A percentile compares a stretch with the other conserved stretches of the same genome.
These are phyloP conservation scores for Mycena albidolilacea DNA, from an alignment of 768 basidiomycete species.

Conservation along the genomic window DNA sequence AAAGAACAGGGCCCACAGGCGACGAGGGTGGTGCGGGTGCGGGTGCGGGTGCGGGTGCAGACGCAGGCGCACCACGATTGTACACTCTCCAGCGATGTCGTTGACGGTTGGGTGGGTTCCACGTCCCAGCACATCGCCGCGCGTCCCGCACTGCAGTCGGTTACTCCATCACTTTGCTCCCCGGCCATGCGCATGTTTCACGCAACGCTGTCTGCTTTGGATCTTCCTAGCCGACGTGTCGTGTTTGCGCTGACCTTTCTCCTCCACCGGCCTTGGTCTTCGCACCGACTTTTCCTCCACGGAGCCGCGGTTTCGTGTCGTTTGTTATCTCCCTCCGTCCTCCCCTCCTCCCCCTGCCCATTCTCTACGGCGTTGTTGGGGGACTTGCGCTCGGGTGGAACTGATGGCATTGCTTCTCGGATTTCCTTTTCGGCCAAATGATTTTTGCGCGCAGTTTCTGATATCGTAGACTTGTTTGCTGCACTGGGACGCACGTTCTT, in stretches of 20 bases:
- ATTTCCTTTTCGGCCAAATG: constrained; percentile 5
- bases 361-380: background rate
- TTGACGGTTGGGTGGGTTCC: background rate
- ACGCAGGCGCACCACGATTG: background rate
- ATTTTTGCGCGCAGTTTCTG: background rate
- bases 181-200: constrained; percentile 1
- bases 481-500: constrained; percentile 1
- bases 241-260: background rate
- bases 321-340: constrained; percentile 1
- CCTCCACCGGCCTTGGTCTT: background rate
- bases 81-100: background rate
- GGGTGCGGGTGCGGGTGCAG: background rate
- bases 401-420: constrained; percentile 1
- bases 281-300: background rate
- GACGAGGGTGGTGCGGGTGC: background rate
- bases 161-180: background rate
- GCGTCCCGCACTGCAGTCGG: background rate
- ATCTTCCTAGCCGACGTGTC: background rate
- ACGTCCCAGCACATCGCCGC: background rate
- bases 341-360: background rate
- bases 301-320: background rate
- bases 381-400: constrained; percentile 2
- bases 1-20: background rate
- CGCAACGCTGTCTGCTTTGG: constrained; percentile 1
- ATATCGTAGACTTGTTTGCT: background rate